Base-by-base conservation (phyloP, 768 basidiomycete species). In the Tremella yokohamensis region DNA sequence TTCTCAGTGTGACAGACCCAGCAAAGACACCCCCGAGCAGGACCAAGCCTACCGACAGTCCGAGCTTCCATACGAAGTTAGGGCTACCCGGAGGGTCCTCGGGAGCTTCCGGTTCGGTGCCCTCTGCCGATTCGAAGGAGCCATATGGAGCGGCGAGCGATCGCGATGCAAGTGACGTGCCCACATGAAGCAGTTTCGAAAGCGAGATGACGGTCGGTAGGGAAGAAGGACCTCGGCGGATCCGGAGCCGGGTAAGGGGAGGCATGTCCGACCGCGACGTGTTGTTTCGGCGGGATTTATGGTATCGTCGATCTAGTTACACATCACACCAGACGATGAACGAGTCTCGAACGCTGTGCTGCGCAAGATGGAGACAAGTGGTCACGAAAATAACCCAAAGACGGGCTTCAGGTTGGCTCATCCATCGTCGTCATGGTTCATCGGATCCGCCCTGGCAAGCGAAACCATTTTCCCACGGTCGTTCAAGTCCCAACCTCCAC, bases 21-120 rank as follows among this genome's bases (percentile, higher is more conserved):
- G 93, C 89, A 73, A 98, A 96, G 3, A 92, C 86, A 52, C 93
- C 93, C 1, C 93, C 93, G 0, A 84, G 79, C 1, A 98, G 77
- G 7, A 98, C 91, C 24, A 98, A 81, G 2, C 78, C 72, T 2
- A 78, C 79, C 52, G 87, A 87, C 51, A 90, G 76, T 18, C 81
- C 60, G 26, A 96, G 77, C 70, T 91, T 89, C 58, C 78, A 83
- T 80, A 82, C 88, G 75, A 91, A 96, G 54, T 83, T 83, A 1
- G 85, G 80, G 49, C 68, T 70, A 26, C 64, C 73, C 8, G 68
- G 67, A n/a, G 75, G 75, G 54, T 76, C 73, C 53, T 74, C 68
- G 2, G 75, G 75, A 25, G 68, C 63, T 12, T 65, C 64, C 1
- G 65, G 65, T 15, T 20, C 26, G 9, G 53, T 56, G 16, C 13